Percentiles rank a stretch among this genome's conserved stretches.
phyloP scores from a whole-genome alignment of 2,329 filamentous ascomycete genomes.

The Cladophialophora yegresii region DNA sequence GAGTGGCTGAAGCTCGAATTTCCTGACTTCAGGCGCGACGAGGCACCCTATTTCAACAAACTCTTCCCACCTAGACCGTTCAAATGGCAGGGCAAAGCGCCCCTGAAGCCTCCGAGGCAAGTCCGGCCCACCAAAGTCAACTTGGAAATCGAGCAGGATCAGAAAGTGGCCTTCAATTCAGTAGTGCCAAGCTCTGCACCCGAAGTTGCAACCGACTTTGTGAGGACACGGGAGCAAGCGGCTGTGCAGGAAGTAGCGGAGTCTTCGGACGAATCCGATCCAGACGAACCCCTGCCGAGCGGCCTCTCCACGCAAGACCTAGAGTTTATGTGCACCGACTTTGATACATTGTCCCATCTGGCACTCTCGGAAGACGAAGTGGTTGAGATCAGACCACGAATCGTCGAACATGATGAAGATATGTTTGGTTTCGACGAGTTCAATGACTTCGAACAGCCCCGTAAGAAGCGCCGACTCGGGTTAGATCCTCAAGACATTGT shows the following conservation, averaged over 20 bases:
- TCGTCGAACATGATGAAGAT: constrained; percentile 51
- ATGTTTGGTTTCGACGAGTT: constrained; percentile 60
- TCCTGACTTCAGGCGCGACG: constrained; percentile 75
- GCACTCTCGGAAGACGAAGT: constrained; percentile 42
- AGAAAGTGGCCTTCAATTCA: constrained; percentile 83
- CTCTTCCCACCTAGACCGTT: constrained; percentile 80
- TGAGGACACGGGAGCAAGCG: constrained; percentile 47
- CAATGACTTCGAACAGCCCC: constrained; percentile 52
- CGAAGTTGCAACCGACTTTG: constrained; percentile 26
- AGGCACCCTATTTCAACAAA: constrained; percentile 75
- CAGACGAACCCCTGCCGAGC: constrained; percentile 65
- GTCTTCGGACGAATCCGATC: constrained; percentile 54
- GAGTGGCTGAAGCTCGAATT: constrained; percentile 65
- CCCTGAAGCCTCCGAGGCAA: constrained; percentile 75
- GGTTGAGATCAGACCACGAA: constrained; percentile 38
- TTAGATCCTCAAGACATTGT: constrained; percentile 50
- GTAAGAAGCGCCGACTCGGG: constrained; percentile 67
- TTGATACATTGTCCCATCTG: constrained; percentile 65
- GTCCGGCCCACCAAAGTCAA: constrained; percentile 84
- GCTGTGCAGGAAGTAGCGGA: constrained; percentile 52
- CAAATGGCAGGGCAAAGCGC: constrained; percentile 72
- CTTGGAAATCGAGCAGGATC: constrained; percentile 80
- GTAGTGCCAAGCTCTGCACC: constrained; percentile 40
- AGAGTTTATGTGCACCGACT: constrained; percentile 82
- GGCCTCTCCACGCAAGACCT: constrained; percentile 79